A percentile compares a stretch with the other conserved stretches of the same genome.
Evolutionary conservation across 805 yeast species (phyloP).

Genomic region (Suhomyces faveliae): DNA sequence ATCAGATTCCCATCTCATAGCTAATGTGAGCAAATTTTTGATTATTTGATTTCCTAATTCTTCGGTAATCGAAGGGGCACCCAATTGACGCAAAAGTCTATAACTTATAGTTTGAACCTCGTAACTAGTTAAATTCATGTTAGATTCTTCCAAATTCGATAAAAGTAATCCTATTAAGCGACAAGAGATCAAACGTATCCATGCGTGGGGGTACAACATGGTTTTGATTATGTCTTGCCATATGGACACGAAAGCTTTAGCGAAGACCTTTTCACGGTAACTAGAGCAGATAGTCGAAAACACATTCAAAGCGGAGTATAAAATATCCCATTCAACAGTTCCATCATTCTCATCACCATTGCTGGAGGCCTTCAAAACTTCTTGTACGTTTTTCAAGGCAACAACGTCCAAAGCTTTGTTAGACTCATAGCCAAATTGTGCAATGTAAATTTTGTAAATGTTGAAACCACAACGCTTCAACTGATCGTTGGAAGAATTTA

Average conservation of each 20-base stretch:
- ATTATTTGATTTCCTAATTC: slow-evolving; percentile 62
- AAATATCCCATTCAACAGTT: slow-evolving; percentile 70
- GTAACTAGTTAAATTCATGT: slow-evolving; percentile 35
- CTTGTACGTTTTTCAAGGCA: slow-evolving; percentile 23
- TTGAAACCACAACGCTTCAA: slow-evolving; percentile 73
- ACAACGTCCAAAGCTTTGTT: slow-evolving; percentile 40
- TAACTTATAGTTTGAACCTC: slow-evolving; percentile 68
- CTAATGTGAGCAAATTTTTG: slow-evolving; percentile 61
- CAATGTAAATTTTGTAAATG: slow-evolving; percentile 61
- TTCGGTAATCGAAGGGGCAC: slow-evolving; percentile 72
- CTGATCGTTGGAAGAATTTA: slow-evolving; percentile 47
- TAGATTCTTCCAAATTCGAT: slow-evolving; percentile 33
- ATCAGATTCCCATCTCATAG: slow-evolving; percentile 58
- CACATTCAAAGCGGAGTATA: slow-evolving; percentile 63
- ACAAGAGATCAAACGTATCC: slow-evolving; percentile 76
- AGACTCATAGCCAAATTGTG: slow-evolving; percentile 43
- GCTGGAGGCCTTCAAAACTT: slow-evolving; percentile 27
- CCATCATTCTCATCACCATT: slow-evolving; percentile 34
- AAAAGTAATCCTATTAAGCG: slow-evolving; percentile 58
- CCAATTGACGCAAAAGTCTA: slow-evolving; percentile 71
- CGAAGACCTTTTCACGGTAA: slow-evolving; percentile 30
- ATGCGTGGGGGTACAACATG: slow-evolving; percentile 82
- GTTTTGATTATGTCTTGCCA: slow-evolving; percentile 56
- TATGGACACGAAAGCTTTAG: slow-evolving; percentile 27
- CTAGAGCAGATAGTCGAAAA: slow-evolving; percentile 44